Evolutionary conservation across 179 eudicot species (phyloP).

Genomic region (Gypsophila paniculata): DNA sequence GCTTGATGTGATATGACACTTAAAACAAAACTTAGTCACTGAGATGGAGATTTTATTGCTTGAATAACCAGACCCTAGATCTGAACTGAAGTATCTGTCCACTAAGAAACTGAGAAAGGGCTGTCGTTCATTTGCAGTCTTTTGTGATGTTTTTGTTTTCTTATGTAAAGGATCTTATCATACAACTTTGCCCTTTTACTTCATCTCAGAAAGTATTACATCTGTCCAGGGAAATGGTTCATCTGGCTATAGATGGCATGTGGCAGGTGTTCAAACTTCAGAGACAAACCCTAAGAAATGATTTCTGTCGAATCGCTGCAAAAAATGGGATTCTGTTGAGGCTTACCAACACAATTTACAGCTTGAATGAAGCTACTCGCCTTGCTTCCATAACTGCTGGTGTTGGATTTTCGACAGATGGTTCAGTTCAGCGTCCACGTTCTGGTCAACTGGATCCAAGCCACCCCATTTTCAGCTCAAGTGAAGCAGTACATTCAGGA

Average conservation of each 20-base stretch:
- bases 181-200: constrained; percentile 1
- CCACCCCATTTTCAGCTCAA: constrained; percentile 45
- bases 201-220: constrained; percentile 15
- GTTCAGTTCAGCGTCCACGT: constrained; percentile 52
- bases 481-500: constrained; percentile 44
- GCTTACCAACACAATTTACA: constrained; percentile 83
- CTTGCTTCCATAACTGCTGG: constrained; percentile 66
- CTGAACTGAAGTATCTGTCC: neutral
- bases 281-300: constrained; percentile 80
- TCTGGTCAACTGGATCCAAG: constrained; percentile 73
- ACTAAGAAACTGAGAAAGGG: neutral
- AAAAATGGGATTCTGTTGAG: constrained; percentile 85
- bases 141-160: constrained; percentile 4
- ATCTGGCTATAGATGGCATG: constrained; percentile 97
- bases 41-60: neutral
- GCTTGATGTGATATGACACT: constrained; percentile 7
- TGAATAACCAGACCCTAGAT: neutral
- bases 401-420: constrained; percentile 59
- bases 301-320: constrained; percentile 92
- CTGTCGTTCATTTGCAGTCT: neutral
- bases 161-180: neutral
- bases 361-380: constrained; percentile 90
- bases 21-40: neutral
- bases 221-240: constrained; percentile 93
- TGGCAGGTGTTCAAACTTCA: constrained; percentile 98